phyloP scores from a whole-genome alignment of 2,329 filamentous ascomycete genomes.

The Triangularia setosa region DNA sequence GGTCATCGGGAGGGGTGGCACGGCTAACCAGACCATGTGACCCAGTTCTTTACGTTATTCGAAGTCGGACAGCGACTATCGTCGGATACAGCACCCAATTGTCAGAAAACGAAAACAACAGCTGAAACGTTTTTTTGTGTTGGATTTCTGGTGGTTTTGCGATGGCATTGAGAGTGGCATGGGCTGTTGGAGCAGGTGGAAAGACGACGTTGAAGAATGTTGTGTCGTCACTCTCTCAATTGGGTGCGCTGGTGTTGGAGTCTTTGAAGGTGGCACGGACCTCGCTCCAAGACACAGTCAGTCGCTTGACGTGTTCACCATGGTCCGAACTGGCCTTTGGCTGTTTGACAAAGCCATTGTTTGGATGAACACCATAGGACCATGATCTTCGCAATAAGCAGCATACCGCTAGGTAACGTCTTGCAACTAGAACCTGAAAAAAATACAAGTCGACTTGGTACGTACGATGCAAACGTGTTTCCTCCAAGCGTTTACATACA shows the following conservation, averaged over 20 bases:
- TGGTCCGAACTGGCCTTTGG: not conserved
- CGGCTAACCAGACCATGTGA: constrained; percentile 19
- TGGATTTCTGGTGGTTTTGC: not conserved
- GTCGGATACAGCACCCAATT: not conserved
- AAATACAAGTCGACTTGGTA: not conserved
- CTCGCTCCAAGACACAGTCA: not conserved
- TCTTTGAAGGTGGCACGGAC: constrained; percentile 3
- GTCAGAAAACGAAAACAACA: not conserved
- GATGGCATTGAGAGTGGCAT: not conserved
- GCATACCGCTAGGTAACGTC: not conserved
- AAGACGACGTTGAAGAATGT: not conserved
- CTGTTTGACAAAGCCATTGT: not conserved
- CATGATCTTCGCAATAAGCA: not conserved
- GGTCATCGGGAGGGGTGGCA: constrained; percentile 17
- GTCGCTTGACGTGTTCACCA: not conserved
- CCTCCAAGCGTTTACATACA: not conserved
- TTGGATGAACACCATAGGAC: not conserved
- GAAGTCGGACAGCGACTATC: not conserved
- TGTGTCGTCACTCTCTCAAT: not conserved
- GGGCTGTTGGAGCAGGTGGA: not conserved
- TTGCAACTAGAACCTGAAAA: not conserved
- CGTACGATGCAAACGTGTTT: not conserved
- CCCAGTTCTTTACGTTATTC: constrained; percentile 2
- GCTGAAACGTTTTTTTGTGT: not conserved
- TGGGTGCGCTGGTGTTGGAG: not conserved